Base-by-base conservation (phyloP, 1,139 yeast species). In the Candida frijolesensis region DNA sequence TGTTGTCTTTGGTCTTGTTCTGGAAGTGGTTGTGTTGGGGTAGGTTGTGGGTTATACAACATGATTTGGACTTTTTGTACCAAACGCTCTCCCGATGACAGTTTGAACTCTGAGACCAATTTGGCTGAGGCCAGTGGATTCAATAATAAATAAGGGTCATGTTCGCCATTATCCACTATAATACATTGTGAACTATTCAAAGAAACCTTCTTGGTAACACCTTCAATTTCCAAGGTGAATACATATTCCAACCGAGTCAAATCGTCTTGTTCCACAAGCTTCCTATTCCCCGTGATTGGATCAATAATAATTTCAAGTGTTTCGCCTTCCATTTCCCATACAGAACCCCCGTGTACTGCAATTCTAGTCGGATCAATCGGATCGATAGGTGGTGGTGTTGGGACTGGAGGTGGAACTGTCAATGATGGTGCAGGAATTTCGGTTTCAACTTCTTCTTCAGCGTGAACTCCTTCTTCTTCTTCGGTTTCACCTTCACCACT, bases 111-210 rank as follows among this genome's bases (percentile, higher is more conserved):
- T 4, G 57, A 51, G 41, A 62, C 55, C 19, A 75, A 52, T 45
- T 67, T 67, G 2, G 72, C 66, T 12, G 65, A 54, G 0, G 77
- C 82, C 4, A 72, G 54, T 3, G 68, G 67, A 50, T 67, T 76
- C 19, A 78, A 51, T 42, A 77, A 59, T 9, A 77, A 50, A 48
- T 77, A 78, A 1, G 81, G 80, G n/a, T 61, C 63, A 39, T 64
- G 66, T 4, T 54, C 56, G 1, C 62, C 64, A 30, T 70, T 57
- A 47, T 74, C 77, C 4, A 77, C 78, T 4, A 78, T 56, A 14
- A 78, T 74, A 53, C 81, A 76, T 47, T 78, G 78, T 10, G 76
- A 72, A 0, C 77, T 62, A 48, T 66, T 70, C 47, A 78, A 61
- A 1, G 52, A 48, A 0, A 71, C 71, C 10, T 50, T 51, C 19